Conservation (phyloP, 2,329 filamentous ascomycete species). For the Penicillium hesseltinei region DNA sequence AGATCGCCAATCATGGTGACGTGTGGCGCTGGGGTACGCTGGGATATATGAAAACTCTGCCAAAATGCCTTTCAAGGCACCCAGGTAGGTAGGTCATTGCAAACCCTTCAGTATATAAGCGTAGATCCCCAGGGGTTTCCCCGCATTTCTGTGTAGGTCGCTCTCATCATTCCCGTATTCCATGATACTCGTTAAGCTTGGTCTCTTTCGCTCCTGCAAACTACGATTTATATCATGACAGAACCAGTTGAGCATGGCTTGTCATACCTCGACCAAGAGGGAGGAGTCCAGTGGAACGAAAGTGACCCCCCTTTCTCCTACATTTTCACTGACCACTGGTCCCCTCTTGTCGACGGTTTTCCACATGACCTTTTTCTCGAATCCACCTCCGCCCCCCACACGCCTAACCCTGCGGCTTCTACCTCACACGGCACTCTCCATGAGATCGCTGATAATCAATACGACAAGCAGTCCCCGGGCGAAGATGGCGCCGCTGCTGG, state of each 20-base stretch:
- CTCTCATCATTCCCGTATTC: neutral
- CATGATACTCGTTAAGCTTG: neutral
- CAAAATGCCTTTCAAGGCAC: neutral
- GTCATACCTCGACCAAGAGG: neutral
- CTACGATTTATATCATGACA: neutral
- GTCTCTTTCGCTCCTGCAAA: neutral
- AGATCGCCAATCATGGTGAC: neutral
- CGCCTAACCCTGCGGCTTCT: neutral
- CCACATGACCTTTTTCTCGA: neutral
- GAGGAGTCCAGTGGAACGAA: neutral
- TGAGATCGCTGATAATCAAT: neutral
- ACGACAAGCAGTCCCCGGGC: neutral
- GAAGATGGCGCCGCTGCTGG: neutral
- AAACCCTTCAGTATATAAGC: neutral
- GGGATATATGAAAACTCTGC: neutral
- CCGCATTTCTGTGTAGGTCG: neutral
- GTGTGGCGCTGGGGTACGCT: neutral
- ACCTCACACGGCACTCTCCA: neutral
- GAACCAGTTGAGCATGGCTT: neutral
- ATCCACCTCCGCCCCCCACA: neutral
- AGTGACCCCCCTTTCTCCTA: neutral
- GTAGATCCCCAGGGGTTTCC: neutral
- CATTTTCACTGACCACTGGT: neutral
- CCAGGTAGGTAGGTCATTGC: slow-evolving; percentile 1
- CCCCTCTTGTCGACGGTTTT: neutral